Evolutionary conservation across 2,329 filamentous ascomycete genomes (phyloP).

Genomic region (Colletotrichum lindemuthianum): DNA sequence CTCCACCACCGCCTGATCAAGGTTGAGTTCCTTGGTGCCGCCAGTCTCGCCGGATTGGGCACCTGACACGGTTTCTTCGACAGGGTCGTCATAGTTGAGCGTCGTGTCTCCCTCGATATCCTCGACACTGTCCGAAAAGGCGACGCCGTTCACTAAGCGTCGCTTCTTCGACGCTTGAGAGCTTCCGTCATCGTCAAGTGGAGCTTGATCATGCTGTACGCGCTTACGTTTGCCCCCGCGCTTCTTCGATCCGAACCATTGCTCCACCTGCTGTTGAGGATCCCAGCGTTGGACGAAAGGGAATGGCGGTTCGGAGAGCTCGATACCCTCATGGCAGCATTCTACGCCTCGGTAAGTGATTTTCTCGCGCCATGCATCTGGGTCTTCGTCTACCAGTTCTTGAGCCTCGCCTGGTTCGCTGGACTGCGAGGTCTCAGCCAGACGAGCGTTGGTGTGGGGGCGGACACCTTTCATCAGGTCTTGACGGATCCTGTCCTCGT

Average conservation of each 20-base stretch:
- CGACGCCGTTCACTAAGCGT: constrained; percentile 12
- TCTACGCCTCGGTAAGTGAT: constrained; percentile 84
- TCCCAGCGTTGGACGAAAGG: constrained; percentile 94
- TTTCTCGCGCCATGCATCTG: constrained; percentile 77
- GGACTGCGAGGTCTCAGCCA: constrained; percentile 30
- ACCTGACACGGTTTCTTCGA: constrained; percentile 40
- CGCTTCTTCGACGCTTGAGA: constrained; percentile 32
- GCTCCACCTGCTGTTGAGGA: constrained; percentile 68
- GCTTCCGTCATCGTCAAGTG: constrained; percentile 51
- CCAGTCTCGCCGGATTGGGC: neutral
- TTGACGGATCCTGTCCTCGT: constrained; percentile 70
- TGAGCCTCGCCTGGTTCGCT: constrained; percentile 17
- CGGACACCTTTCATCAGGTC: constrained; percentile 67
- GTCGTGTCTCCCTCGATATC: constrained; percentile 41
- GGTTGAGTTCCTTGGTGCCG: too few species aligned
- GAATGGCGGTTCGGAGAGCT: constrained; percentile 82
- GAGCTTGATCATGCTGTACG: constrained; percentile 51
- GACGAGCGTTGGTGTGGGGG: constrained; percentile 42
- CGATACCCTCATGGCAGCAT: constrained; percentile 76
- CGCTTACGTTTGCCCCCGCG: constrained; percentile 61
- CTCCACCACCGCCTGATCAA: constrained; percentile 36
- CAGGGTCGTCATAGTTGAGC: constrained; percentile 53
- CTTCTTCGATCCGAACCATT: constrained; percentile 47
- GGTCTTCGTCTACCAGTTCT: constrained; percentile 51
- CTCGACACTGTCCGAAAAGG: constrained; percentile 24